These are phyloP conservation scores for Trametopsis cervina DNA, from an alignment of 768 basidiomycete genomes.

Conservation along the genomic window DNA sequence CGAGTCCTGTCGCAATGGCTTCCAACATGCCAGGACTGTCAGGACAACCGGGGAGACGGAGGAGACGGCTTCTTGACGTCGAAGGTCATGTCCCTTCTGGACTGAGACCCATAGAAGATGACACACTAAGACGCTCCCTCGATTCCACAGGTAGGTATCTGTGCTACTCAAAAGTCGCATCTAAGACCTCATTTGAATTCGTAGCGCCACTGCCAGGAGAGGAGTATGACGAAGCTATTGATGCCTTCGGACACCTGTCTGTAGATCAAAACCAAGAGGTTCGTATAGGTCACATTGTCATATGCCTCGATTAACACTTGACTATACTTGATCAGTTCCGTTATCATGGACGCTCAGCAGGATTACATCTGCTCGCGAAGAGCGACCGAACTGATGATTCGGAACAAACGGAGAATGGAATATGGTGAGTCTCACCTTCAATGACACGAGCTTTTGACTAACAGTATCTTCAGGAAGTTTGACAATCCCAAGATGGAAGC, in stretches of 20 bases:
- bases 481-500: slow-evolving; percentile 2
- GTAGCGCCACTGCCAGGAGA: no score
- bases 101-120: background rate
- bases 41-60: slow-evolving; percentile 10
- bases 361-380: slow-evolving; percentile 65
- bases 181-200: no score
- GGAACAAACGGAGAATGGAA: slow-evolving; percentile 46
- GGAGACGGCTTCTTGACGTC: no score
- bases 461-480: slow-evolving; percentile 17
- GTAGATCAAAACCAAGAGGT: slow-evolving; percentile 75
- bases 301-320: no score
- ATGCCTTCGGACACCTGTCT: slow-evolving; percentile 63
- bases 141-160: background rate
- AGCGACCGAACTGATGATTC: slow-evolving; percentile 62
- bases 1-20: slow-evolving; percentile 3
- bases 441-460: background rate
- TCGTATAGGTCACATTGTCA: background rate
- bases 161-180: no score
- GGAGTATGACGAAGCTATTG: slow-evolving; percentile 34
- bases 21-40: slow-evolving; percentile 2
- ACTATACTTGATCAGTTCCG: slow-evolving; percentile 47
- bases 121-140: background rate
- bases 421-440: slow-evolving; percentile 15
- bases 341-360: slow-evolving; percentile 75
- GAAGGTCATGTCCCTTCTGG: slow-evolving; percentile 1